A percentile compares a stretch with the other conserved stretches of the same genome.
Conservation (phyloP, 345 rosid species). For the Physaria fendleri region DNA sequence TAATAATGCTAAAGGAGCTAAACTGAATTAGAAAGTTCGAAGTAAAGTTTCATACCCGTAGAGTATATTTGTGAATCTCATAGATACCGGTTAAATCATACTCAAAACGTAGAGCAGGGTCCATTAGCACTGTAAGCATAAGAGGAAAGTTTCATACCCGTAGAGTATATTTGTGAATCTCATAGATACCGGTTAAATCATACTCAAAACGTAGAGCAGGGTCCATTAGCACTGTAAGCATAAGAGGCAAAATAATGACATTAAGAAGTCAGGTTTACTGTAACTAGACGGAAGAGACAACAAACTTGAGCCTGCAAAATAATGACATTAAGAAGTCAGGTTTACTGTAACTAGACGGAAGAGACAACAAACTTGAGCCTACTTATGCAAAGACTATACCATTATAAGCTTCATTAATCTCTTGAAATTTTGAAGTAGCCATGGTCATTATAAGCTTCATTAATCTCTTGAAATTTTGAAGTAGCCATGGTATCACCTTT, state of each 20-base stretch:
- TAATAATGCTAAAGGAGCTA: not conserved
- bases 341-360: not conserved
- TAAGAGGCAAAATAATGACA: not conserved
- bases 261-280: not conserved
- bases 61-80: constrained; percentile 60
- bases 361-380: not conserved
- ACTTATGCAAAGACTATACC: constrained; percentile 33
- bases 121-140: constrained; percentile 46
- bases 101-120: constrained; percentile 59
- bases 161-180: constrained; percentile 60
- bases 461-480: constrained; percentile 66
- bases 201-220: constrained; percentile 62
- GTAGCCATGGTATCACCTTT: constrained; percentile 56
- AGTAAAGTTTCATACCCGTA: constrained; percentile 42
- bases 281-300: not conserved
- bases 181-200: constrained; percentile 60
- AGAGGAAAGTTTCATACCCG: constrained; percentile 38
- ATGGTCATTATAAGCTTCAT: constrained; percentile 57
- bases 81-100: constrained; percentile 64
- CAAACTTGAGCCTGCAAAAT: not conserved
- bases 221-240: constrained; percentile 51
- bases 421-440: constrained; percentile 60
- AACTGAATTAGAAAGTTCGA: not conserved
- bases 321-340: not conserved
- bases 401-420: constrained; percentile 69